These are phyloP conservation scores for Coemansia nantahalensis DNA, from an alignment of 192 early-diverging fungal genomes.

Conservation along the genomic window DNA sequence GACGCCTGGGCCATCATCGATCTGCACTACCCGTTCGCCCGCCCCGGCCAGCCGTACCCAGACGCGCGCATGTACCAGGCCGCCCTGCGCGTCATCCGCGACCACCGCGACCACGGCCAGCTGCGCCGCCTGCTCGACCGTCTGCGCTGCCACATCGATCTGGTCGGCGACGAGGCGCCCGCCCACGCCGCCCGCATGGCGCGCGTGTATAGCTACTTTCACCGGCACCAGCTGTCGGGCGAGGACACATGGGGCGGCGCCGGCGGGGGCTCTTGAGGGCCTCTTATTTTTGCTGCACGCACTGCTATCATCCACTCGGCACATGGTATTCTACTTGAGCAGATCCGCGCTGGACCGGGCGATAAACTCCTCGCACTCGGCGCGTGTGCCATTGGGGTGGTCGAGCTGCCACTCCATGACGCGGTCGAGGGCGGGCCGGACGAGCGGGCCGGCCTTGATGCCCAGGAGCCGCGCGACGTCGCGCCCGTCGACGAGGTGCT, in stretches of 20 bases:
- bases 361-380: conserved; percentile 62
- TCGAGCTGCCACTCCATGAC: conserved; percentile 86
- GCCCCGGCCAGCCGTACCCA: conserved; percentile 9
- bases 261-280: no score
- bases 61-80: conserved; percentile 29
- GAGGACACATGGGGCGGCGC: no score
- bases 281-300: no score
- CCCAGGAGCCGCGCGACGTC: conserved; percentile 58
- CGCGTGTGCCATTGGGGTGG: conserved; percentile 59
- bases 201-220: conserved; percentile 8
- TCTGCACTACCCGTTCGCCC: conserved; percentile 13
- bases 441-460: conserved; percentile 69
- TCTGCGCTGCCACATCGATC: conserved; percentile 19
- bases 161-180: conserved; percentile 1
- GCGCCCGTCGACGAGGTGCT: conserved; percentile 61
- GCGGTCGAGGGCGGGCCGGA: conserved; percentile 60
- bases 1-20: conserved; percentile 21
- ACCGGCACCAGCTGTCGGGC: neutral
- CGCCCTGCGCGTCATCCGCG: conserved; percentile 9
- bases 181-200: conserved; percentile 13
- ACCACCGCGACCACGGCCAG: conserved; percentile 14
- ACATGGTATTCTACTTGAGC: no score
- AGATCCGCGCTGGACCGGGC: no score
- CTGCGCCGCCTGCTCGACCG: conserved; percentile 25
- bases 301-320: no score